Conservation (phyloP, 106 monocot genomes). For the Triglochin maritima region DNA sequence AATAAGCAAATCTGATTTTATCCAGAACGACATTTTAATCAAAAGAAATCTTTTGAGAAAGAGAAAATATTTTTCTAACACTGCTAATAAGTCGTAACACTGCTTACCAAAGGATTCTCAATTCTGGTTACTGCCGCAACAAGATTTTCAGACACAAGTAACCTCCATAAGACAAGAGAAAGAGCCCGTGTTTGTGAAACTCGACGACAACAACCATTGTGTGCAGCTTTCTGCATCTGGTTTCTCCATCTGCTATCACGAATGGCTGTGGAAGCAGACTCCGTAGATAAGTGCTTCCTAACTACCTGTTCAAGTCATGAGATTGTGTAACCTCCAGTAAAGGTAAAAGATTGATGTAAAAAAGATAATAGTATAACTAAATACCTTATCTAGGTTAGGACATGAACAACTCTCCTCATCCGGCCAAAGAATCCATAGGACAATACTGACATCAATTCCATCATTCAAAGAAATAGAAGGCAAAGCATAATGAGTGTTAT, state of each 20-base stretch:
- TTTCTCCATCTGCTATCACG: conserved; percentile 84
- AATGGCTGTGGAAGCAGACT: conserved; percentile 61
- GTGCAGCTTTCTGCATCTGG: conserved; percentile 91
- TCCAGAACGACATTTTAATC: neutral
- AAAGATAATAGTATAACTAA: neutral
- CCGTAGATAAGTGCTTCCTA: conserved; percentile 60
- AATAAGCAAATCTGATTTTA: neutral
- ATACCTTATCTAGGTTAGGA: conserved; percentile 88
- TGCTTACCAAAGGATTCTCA: conserved; percentile 73
- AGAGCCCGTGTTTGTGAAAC: conserved; percentile 75
- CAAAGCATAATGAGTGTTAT: conserved; percentile 46
- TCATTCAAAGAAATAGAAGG: conserved; percentile 36
- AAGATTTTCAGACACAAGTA: conserved; percentile 63
- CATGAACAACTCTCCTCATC: conserved; percentile 84
- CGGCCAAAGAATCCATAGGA: conserved; percentile 90
- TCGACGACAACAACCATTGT: conserved; percentile 92
- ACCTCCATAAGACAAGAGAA: conserved; percentile 55
- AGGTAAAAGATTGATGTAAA: neutral
- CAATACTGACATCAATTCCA: conserved; percentile 61
- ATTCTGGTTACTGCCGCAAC: conserved; percentile 40
- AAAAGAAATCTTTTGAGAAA: neutral
- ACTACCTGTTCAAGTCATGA: conserved; percentile 35
- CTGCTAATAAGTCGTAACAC: neutral
- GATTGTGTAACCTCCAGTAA: neutral
- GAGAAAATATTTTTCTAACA: neutral